Evolutionary conservation across 768 basidiomycete genomes (phyloP).

Genomic region (Phaffia australis): DNA sequence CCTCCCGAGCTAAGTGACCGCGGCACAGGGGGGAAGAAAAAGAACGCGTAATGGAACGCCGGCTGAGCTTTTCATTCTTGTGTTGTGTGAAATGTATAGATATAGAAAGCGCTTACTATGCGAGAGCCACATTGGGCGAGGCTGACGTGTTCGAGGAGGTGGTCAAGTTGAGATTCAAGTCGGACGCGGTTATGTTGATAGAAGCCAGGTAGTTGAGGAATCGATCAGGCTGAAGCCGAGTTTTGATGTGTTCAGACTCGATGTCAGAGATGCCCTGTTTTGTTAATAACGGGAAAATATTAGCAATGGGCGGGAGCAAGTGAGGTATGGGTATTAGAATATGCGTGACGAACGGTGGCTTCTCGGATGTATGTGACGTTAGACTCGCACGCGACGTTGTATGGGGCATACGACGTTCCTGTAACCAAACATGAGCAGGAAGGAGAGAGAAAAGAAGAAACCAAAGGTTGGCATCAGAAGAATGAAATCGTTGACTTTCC

Average conservation of each 20-base stretch:
- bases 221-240: conserved; percentile 16
- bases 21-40: background rate
- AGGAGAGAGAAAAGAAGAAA: no score
- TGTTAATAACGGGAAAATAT: background rate
- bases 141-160: conserved; percentile 9
- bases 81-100: no score
- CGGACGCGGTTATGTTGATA: conserved; percentile 19
- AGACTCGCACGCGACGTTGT: background rate
- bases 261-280: conserved; percentile 3
- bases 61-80: no score
- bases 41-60: no score
- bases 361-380: conserved; percentile 1
- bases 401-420: background rate
- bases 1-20: conserved; percentile 4
- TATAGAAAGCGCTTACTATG: background rate
- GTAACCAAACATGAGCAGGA: no score
- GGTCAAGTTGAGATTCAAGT: conserved; percentile 23
- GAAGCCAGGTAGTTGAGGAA: conserved; percentile 22
- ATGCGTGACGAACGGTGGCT: background rate
- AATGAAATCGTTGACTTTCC: no score
- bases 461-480: no score
- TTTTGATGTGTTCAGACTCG: conserved; percentile 19
- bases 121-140: conserved; percentile 15
- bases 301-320: no score
- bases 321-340: no score